Conservation (phyloP, 306 rosid genomes). For the Datisca glomerata region DNA sequence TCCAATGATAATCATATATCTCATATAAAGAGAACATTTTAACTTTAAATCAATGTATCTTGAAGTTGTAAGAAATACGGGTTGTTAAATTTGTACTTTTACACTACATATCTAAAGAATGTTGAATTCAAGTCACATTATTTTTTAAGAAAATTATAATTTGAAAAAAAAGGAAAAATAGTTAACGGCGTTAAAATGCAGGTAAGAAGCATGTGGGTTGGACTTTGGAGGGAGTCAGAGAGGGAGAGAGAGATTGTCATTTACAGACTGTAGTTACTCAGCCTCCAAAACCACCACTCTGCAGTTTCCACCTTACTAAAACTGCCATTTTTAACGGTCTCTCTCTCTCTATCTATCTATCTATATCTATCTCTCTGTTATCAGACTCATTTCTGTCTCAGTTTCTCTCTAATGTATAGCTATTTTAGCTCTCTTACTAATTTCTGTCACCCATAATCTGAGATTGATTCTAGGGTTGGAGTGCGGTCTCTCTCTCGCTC, state of each 20-base stretch:
- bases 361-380: background rate
- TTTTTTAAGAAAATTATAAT: too few relatives aligned
- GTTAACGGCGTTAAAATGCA: background rate
- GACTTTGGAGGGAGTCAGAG: background rate
- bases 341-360: conserved; percentile 5
- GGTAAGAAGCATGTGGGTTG: background rate
- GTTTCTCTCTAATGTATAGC: background rate
- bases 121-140: too few relatives aligned
- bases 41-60: too few relatives aligned
- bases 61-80: too few relatives aligned
- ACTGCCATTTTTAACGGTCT: conserved; percentile 48
- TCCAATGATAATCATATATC: too few relatives aligned
- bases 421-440: conserved; percentile 5
- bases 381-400: background rate
- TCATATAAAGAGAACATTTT: too few relatives aligned
- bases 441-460: background rate
- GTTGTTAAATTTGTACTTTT: too few relatives aligned
- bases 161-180: too few relatives aligned
- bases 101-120: too few relatives aligned
- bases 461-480: conserved; percentile 49
- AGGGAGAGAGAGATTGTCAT: background rate
- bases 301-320: conserved; percentile 54
- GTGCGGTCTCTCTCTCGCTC: conserved; percentile 1
- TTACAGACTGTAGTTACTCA: background rate
- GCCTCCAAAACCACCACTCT: conserved; percentile 18